Evolutionary conservation across 306 rosid genomes (phyloP).

Genomic region (Alnus rubra): DNA sequence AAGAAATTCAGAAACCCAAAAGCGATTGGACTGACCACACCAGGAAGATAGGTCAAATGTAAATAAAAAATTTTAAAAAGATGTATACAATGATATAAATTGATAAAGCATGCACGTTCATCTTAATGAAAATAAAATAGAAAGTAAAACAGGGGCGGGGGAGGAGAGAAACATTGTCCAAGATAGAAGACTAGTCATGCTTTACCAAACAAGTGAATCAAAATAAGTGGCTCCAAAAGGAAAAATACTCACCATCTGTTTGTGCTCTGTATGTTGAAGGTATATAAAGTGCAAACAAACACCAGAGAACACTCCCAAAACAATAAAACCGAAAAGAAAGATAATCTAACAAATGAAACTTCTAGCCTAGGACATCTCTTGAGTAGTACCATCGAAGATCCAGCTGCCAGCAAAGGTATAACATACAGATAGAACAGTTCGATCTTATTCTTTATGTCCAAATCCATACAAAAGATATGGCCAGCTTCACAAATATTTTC

Average conservation of each 20-base stretch:
- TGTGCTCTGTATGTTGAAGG: not conserved
- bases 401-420: not conserved
- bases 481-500: not conserved
- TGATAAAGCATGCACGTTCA: constrained; percentile 20
- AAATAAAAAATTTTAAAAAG: constrained; percentile 15
- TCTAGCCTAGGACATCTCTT: not conserved
- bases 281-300: not conserved
- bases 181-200: not conserved
- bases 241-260: not conserved
- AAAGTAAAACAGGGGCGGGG: no score
- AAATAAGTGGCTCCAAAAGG: not conserved
- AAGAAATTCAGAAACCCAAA: constrained; percentile 84
- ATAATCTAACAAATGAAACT: not conserved
- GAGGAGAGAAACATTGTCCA: not conserved
- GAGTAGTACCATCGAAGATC: not conserved
- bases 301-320: not conserved
- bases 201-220: not conserved
- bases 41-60: constrained; percentile 10
- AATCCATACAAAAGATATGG: not conserved
- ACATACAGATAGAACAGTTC: not conserved
- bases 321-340: not conserved
- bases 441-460: not conserved
- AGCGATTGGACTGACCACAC: constrained; percentile 61
- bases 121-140: constrained; percentile 4
- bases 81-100: not conserved